These are phyloP conservation scores for Hymenoscyphus repandus DNA, from an alignment of 2,329 filamentous ascomycete genomes.

Conservation along the genomic window DNA sequence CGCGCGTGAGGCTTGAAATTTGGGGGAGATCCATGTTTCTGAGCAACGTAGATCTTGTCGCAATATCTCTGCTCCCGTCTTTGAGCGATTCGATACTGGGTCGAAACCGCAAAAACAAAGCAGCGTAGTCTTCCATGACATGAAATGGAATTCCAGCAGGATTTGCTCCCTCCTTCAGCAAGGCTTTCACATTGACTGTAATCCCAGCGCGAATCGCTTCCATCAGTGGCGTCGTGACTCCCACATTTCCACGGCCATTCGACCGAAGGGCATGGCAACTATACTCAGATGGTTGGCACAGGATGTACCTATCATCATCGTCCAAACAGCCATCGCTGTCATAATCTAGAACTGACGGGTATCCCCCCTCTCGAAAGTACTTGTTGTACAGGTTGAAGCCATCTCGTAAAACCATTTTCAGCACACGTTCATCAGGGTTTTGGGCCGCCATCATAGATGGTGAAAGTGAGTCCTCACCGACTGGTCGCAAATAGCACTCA, in stretches of 20 bases:
- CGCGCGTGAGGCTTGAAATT: conserved; percentile 14
- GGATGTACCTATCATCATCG: not conserved
- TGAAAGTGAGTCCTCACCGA: not conserved
- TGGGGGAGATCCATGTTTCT: conserved; percentile 14
- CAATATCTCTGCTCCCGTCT: conserved; percentile 7
- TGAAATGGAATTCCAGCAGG: conserved; percentile 12
- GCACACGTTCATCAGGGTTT: conserved; percentile 8
- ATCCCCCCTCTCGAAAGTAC: not conserved
- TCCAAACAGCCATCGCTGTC: not conserved
- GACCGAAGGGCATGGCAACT: conserved; percentile 1
- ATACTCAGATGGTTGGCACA: conserved; percentile 1
- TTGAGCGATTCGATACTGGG: conserved; percentile 2
- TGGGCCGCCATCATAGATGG: conserved; percentile 16
- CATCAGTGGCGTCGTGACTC: conserved; percentile 17
- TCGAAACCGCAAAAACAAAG: conserved; percentile 18
- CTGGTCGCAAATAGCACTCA: not conserved
- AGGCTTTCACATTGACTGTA: conserved; percentile 10
- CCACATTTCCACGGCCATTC: conserved; percentile 1
- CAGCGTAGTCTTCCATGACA: conserved; percentile 14
- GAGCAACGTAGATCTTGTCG: conserved; percentile 5
- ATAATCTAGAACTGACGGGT: not conserved
- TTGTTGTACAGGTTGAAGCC: conserved; percentile 1
- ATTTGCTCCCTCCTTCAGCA: conserved; percentile 12
- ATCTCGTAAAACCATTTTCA: conserved; percentile 9
- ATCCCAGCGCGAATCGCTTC: conserved; percentile 14